Evolutionary conservation across 73 alveolate genomes (phyloP), one percentile per base, ranked within the genome.

Genomic region (Paramecium sexaurelia): DNA sequence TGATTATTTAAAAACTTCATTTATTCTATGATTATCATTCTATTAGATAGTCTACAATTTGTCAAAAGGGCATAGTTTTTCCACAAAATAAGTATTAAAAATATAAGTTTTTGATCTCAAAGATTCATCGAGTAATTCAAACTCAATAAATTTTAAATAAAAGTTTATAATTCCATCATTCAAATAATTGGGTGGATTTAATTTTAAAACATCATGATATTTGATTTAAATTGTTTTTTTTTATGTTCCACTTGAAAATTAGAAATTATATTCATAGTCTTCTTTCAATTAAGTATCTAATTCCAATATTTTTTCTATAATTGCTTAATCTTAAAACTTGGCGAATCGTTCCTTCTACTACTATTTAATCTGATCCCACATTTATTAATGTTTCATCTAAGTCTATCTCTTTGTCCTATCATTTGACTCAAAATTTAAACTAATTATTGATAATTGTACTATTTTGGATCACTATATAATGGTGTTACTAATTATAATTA

Each of bases 91-190:
- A 2, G 94, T 88, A 7, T 88, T 88, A 66, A 88, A 88, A 10
- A 88, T 88, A 26, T 68, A 82, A 1, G 87, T 66, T 24, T 88
- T 88, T 32, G 55, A 41, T n/a, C 73, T 7, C 27, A 61, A 61
- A 11, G 47, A 29, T 17, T 66, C 84, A 2, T 47, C 40, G 5
- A 88, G 55, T 55, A 88, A 35, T 69, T 88, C 94, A 26, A 41
- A 47, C 90, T 88, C 94, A 17, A 67, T 43, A 69, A 88, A 69
- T 82, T 88, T 88, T 8, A 88, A 43, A 40, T 68, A 88, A 33
- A 88, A 88, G 83, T 88, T 88, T 37, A 88, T 82, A 26, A 88
- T 88, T 41, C 91, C 73, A 82, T 88, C 94, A 40, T 88, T 88
- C 69, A 88, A 82, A 71, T 88, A 88, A 47, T 88, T 43, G 15